These are phyloP conservation scores for Chamaecyparis obtusa DNA, from an alignment of 75 land plant species.

Conservation along the genomic window DNA sequence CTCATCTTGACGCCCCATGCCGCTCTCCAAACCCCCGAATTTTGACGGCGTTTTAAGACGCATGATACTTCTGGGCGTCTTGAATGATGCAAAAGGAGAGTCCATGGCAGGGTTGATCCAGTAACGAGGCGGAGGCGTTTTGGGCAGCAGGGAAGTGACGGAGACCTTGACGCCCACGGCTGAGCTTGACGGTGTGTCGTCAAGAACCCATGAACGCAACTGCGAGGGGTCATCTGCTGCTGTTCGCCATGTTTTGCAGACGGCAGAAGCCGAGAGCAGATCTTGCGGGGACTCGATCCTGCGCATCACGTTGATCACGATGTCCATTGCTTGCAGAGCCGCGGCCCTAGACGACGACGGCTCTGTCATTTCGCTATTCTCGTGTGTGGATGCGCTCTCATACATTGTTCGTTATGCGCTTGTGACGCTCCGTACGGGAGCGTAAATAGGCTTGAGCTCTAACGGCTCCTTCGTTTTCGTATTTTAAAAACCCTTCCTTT, in stretches of 20 bases:
- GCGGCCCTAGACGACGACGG: background rate
- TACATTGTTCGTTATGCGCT: background rate
- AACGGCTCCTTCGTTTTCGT: background rate
- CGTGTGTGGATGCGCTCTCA: background rate
- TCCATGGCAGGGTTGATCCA: constrained; percentile 36
- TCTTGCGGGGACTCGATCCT: constrained; percentile 23
- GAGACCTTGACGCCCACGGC: constrained; percentile 21
- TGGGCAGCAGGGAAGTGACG: constrained; percentile 32
- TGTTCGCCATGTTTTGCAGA: constrained; percentile 29
- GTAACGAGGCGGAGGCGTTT: constrained; percentile 35
- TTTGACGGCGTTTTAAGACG: background rate
- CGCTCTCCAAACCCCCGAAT: background rate
- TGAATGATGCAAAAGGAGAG: constrained; percentile 37
- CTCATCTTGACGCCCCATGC: constrained; percentile 4
- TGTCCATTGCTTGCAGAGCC: constrained; percentile 24
- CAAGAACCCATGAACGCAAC: constrained; percentile 34
- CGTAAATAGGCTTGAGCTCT: background rate
- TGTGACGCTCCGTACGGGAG: background rate
- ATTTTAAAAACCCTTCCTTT: background rate
- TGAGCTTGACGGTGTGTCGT: constrained; percentile 14
- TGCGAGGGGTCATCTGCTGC: constrained; percentile 18
- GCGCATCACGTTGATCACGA: constrained; percentile 15
- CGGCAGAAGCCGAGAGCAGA: constrained; percentile 28
- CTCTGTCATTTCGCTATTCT: background rate
- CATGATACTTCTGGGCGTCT: constrained; percentile 28